phyloP scores from a whole-genome alignment of 805 yeast species.

The Hanseniaspora mollemarum region DNA sequence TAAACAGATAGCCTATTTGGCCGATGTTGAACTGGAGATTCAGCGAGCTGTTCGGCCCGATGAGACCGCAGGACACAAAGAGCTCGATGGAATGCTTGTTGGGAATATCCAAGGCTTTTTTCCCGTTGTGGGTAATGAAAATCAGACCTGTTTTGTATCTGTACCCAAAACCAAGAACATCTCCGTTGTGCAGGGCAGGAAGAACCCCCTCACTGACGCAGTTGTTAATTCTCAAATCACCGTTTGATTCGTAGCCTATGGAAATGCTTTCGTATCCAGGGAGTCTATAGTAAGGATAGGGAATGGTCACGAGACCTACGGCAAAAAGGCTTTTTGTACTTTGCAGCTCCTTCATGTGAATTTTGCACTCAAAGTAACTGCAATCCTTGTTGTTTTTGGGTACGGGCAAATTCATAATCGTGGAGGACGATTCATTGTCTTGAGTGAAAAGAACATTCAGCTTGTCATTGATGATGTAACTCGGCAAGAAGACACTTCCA shows the following conservation, averaged over 20 bases:
- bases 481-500: constrained; percentile 28
- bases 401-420: constrained; percentile 31
- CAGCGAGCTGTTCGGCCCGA: constrained; percentile 30
- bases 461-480: constrained; percentile 29
- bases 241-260: constrained; percentile 62
- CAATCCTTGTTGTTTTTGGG: constrained; percentile 45
- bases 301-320: constrained; percentile 58
- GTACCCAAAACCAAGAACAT: constrained; percentile 86
- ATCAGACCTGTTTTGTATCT: constrained; percentile 69
- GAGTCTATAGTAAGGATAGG: constrained; percentile 61
- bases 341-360: constrained; percentile 30
- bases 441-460: constrained; percentile 28
- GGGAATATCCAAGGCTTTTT: constrained; percentile 69
- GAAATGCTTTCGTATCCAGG: constrained; percentile 67
- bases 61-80: constrained; percentile 30
- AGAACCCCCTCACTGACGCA: constrained; percentile 35
- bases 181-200: constrained; percentile 57
- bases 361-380: constrained; percentile 56
- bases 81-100: constrained; percentile 47
- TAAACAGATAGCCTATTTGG: constrained; percentile 65
- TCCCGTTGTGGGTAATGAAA: constrained; percentile 90
- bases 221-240: constrained; percentile 53
- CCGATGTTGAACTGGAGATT: constrained; percentile 59
- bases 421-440: constrained; percentile 27
- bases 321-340: constrained; percentile 41